Percentiles rank a stretch among this genome's conserved stretches.
These are phyloP conservation scores for Citeromyces matritensis DNA, from an alignment of 805 yeast species.

Conservation along the genomic window DNA sequence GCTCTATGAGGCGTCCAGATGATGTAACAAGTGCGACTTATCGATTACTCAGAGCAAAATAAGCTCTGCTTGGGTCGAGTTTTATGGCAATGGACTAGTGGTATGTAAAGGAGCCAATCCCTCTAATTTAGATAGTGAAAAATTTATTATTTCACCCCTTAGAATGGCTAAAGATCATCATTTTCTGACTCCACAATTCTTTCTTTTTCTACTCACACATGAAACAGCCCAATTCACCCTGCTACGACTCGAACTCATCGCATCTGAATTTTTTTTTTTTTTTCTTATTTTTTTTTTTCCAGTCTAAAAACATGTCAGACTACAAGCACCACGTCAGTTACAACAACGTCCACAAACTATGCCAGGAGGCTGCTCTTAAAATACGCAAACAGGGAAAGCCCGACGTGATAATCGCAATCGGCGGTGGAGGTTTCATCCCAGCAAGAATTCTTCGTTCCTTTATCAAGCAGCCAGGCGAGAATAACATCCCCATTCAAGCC, in stretches of 20 bases:
- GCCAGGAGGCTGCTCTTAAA: constrained; percentile 46
- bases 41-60: no score
- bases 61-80: no score
- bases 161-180: no score
- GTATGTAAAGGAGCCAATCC: no score
- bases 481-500: constrained; percentile 58
- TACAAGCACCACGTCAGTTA: constrained; percentile 52
- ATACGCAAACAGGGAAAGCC: constrained; percentile 25
- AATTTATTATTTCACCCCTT: no score
- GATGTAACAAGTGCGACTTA: no score
- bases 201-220: no score
- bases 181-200: no score
- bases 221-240: no score
- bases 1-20: no score
- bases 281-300: constrained; percentile 1
- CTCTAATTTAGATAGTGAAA: no score
- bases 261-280: constrained; percentile 3
- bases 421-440: constrained; percentile 66
- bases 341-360: constrained; percentile 70
- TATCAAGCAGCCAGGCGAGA: constrained; percentile 39
- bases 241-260: neutral
- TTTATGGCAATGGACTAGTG: no score
- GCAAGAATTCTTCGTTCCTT: constrained; percentile 55
- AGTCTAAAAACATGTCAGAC: constrained; percentile 11
- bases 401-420: constrained; percentile 51